Conservation (phyloP, 352 stramenopile genomes). For the Phytopythium delawarense region DNA sequence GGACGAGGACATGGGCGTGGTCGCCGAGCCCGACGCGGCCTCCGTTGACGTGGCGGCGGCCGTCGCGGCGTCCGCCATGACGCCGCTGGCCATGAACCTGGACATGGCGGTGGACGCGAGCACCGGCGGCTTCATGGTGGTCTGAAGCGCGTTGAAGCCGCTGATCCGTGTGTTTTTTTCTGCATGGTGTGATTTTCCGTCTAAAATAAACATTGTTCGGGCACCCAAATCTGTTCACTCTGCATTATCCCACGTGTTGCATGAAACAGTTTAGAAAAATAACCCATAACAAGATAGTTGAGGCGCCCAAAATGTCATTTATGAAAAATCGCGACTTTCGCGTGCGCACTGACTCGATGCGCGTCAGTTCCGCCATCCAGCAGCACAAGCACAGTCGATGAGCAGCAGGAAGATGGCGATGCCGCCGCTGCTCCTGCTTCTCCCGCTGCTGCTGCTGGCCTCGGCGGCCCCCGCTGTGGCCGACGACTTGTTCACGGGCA, state of each 20-base stretch:
- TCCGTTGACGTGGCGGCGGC: neutral
- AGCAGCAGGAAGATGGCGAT: neutral
- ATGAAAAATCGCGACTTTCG: neutral
- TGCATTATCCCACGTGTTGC: neutral
- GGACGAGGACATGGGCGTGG: constrained; percentile 17
- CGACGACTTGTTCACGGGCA: constrained; percentile 38
- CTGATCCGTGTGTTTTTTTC: neutral
- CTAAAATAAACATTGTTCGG: neutral
- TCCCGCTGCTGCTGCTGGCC: neutral
- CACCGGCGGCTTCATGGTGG: constrained; percentile 6
- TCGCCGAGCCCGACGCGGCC: constrained; percentile 4
- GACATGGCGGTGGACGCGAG: constrained; percentile 3
- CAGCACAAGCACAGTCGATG: neutral
- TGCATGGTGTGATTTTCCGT: neutral
- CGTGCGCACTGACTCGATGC: neutral
- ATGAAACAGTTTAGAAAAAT: neutral
- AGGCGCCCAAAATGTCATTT: no score
- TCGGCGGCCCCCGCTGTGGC: neutral
- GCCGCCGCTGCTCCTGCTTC: constrained; percentile 9
- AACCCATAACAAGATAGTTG: neutral
- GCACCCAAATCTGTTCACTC: neutral
- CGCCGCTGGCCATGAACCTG: constrained; percentile 13
- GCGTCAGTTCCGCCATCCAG: neutral
- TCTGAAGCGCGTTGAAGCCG: neutral
- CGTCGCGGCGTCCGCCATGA: neutral